phyloP scores from a whole-genome alignment of 2,329 filamentous ascomycete genomes.

The Cladosporium sphaerospermum region DNA sequence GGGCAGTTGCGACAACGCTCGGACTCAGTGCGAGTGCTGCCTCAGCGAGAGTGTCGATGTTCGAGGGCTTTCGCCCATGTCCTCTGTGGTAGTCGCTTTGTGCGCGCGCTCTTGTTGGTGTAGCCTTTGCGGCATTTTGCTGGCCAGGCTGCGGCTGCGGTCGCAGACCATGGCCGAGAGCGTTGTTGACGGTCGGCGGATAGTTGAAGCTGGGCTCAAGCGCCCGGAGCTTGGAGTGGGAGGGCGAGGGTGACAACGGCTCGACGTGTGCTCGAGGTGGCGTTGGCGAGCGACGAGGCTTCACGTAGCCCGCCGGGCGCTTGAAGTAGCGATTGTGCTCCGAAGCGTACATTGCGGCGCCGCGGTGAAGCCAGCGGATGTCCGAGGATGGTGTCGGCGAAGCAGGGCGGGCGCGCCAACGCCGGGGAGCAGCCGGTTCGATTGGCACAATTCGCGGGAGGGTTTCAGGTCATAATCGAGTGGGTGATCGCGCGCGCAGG shows the following conservation, averaged over 20 bases:
- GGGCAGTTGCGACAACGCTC: not conserved
- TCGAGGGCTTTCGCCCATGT: conserved; percentile 28
- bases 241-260: conserved; percentile 32
- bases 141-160: conserved; percentile 5
- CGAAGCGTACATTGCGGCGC: not conserved
- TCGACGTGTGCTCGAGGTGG: conserved; percentile 30
- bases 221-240: conserved; percentile 18
- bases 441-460: not conserved
- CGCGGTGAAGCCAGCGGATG: not conserved
- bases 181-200: conserved; percentile 24
- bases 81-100: conserved; percentile 14
- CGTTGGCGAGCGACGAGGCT: conserved; percentile 25
- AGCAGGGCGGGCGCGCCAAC: not conserved
- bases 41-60: conserved; percentile 41
- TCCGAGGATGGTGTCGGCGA: conserved; percentile 4
- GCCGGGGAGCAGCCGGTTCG: not conserved
- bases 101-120: conserved; percentile 3
- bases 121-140: not conserved
- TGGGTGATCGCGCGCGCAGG: not conserved
- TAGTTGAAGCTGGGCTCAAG: conserved; percentile 32
- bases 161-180: not conserved
- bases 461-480: not conserved
- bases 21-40: conserved; percentile 36
- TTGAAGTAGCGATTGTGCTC: conserved; percentile 27
- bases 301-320: conserved; percentile 13